Conservation (phyloP, 2,329 filamentous ascomycete species). For the Penicillium capsulatum region DNA sequence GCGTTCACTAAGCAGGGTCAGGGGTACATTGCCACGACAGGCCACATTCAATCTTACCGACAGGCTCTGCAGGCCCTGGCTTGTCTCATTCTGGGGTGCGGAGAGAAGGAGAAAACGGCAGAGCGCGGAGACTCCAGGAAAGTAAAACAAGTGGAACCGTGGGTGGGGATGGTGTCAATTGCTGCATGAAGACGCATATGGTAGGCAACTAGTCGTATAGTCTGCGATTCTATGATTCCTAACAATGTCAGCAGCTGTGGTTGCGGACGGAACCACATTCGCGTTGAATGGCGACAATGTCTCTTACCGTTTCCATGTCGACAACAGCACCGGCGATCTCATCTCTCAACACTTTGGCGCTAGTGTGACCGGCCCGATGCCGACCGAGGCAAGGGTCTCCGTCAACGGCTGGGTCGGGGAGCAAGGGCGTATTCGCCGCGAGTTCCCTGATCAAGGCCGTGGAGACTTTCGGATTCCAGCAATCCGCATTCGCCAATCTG, state of each 20-base stretch:
- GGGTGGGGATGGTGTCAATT: too few relatives aligned
- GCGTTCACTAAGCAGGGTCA: constrained; percentile 10
- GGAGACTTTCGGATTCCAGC: constrained; percentile 62
- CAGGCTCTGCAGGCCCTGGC: constrained; percentile 11
- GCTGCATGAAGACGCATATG: too few relatives aligned
- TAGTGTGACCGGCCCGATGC: constrained; percentile 50
- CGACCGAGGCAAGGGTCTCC: constrained; percentile 35
- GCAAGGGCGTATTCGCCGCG: constrained; percentile 52
- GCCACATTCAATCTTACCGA: constrained; percentile 8
- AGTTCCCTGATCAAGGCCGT: constrained; percentile 61
- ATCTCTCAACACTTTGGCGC: constrained; percentile 60
- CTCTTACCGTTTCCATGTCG: constrained; percentile 62
- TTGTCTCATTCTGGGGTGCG: constrained; percentile 5
- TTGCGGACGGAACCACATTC: constrained; percentile 54
- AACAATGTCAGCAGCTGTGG: constrained; percentile 49
- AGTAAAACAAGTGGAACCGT: too few relatives aligned
- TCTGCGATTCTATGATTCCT: too few relatives aligned
- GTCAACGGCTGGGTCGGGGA: constrained; percentile 53
- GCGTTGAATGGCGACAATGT: constrained; percentile 54
- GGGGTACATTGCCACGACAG: background rate
- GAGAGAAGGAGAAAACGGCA: too few relatives aligned
- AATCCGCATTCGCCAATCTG: constrained; percentile 56
- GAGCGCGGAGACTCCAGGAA: too few relatives aligned
- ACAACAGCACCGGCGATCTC: constrained; percentile 54
- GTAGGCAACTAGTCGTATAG: too few relatives aligned